These are phyloP conservation scores for Hordeum marinum DNA, from an alignment of 176 grass and related monocot species.

Conservation along the genomic window DNA sequence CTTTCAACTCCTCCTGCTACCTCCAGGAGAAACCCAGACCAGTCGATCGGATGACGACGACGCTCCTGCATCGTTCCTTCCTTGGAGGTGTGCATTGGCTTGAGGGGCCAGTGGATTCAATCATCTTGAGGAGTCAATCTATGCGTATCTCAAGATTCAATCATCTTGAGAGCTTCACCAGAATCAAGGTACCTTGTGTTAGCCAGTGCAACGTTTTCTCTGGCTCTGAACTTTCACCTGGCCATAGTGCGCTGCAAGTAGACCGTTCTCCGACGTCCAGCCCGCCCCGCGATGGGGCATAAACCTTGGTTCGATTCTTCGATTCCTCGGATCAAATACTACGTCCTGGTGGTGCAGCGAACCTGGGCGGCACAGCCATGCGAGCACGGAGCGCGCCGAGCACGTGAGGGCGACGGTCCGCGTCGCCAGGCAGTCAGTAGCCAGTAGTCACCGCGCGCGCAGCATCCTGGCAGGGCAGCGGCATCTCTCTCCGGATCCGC, in stretches of 20 bases:
- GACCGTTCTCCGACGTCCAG: neutral
- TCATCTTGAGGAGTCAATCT: no score
- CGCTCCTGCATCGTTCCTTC: no score
- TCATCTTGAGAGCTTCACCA: no score
- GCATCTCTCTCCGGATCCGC: neutral
- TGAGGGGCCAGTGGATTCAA: no score
- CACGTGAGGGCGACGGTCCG: neutral
- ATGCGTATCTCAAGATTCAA: no score
- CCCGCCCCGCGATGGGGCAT: neutral
- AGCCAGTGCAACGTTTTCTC: neutral
- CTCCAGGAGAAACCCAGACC: no score
- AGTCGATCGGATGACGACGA: no score
- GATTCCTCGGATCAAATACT: conserved; percentile 23
- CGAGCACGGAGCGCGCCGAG: neutral
- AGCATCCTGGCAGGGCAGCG: neutral
- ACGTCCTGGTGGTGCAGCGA: neutral
- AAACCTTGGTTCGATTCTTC: neutral
- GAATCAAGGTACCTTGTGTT: neutral
- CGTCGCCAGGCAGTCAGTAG: no score
- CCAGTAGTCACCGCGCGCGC: neutral
- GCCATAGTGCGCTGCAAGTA: neutral
- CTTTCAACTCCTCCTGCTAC: no score
- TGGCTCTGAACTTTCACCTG: neutral
- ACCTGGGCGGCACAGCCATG: neutral
- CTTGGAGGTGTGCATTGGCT: no score